Percentiles rank a stretch among this genome's conserved stretches.
Conservation (phyloP, 1,284 basidiomycete species). For the Sphaerobolus stellatus region DNA sequence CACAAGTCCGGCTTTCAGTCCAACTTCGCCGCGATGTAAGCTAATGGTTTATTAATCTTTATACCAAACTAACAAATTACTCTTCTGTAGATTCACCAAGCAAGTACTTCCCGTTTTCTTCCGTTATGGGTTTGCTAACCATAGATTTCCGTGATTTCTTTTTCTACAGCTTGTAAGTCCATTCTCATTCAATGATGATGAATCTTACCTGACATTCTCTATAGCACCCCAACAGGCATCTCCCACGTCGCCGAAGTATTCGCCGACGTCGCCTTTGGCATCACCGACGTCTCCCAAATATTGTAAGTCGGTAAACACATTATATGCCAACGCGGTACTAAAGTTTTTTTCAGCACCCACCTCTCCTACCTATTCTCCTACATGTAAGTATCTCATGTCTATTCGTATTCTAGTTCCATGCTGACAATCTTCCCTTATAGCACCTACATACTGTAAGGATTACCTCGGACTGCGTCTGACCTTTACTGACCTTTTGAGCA, state of each 20-base stretch:
- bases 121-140: constrained; percentile 21
- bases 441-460: constrained; percentile 73
- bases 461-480: too few species aligned
- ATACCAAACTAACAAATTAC: constrained; percentile 28
- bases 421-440: constrained; percentile 32
- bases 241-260: constrained; percentile 83
- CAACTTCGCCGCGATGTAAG: constrained; percentile 82
- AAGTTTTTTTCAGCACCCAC: constrained; percentile 59
- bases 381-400: constrained; percentile 57
- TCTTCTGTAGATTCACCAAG: constrained; percentile 70
- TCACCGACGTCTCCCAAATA: constrained; percentile 88
- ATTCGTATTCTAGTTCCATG: constrained; percentile 14
- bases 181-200: not conserved
- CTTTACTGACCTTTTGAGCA: constrained; percentile 28
- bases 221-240: constrained; percentile 74
- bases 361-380: constrained; percentile 80
- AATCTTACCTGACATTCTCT: constrained; percentile 18
- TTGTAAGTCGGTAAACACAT: constrained; percentile 49
- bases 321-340: constrained; percentile 16
- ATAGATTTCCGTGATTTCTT: constrained; percentile 25
- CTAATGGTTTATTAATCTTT: constrained; percentile 11
- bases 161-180: constrained; percentile 56
- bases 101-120: constrained; percentile 39
- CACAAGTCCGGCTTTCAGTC: constrained; percentile 83
- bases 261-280: constrained; percentile 72